Percentiles rank a stretch among this genome's conserved stretches.
Evolutionary conservation across 257 asterid genomes (phyloP).

Genomic region (Linderniella brevidens): DNA sequence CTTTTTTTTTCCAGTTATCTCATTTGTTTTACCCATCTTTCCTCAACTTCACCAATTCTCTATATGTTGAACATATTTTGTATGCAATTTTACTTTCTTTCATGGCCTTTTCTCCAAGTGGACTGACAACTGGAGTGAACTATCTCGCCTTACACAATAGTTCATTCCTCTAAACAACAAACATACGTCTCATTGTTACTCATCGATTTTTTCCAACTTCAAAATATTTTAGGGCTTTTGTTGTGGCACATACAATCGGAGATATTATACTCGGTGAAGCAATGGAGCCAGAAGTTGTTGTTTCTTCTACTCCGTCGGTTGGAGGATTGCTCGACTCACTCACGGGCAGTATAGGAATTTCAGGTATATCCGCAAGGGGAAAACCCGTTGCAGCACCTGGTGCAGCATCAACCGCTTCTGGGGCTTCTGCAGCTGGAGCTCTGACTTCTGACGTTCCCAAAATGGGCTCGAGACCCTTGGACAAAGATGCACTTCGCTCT

Average conservation of each 20-base stretch:
- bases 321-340: constrained; percentile 94
- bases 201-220: too few relatives aligned
- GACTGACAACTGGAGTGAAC: too few relatives aligned
- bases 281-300: constrained; percentile 78
- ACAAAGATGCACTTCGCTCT: constrained; percentile 73
- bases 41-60: too few relatives aligned
- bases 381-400: constrained; percentile 74
- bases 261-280: constrained; percentile 68
- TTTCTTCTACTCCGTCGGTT: constrained; percentile 64
- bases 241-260: constrained; percentile 68
- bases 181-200: too few relatives aligned
- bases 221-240: constrained; percentile 38
- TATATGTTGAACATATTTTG: too few relatives aligned
- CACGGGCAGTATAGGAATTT: constrained; percentile 86
- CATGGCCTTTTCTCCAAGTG: too few relatives aligned
- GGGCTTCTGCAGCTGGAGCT: constrained; percentile 50
- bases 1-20: too few relatives aligned
- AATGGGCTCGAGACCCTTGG: constrained; percentile 72
- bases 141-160: too few relatives aligned
- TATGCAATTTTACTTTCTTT: too few relatives aligned
- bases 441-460: constrained; percentile 50
- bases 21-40: too few relatives aligned
- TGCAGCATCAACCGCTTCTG: constrained; percentile 58
- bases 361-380: constrained; percentile 69
- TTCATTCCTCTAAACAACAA: too few relatives aligned